phyloP scores from a whole-genome alignment of 2,329 filamentous ascomycete genomes.

The Colletotrichum sp. region DNA sequence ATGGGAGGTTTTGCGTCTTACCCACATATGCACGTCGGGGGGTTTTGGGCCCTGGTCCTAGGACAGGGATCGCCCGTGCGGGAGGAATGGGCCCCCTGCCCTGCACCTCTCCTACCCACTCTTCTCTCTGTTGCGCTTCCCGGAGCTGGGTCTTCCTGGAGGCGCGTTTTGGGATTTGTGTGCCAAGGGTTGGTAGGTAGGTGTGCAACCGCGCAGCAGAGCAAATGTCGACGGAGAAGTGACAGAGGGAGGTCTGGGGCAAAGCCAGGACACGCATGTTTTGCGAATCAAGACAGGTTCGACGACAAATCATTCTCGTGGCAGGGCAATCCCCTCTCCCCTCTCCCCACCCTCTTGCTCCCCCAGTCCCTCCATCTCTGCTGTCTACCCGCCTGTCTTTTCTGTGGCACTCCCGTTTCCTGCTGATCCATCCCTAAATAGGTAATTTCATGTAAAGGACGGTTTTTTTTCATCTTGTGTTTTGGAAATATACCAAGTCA shows the following conservation, averaged over 20 bases:
- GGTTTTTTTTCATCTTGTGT: constrained; percentile 8
- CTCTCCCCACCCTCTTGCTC: background rate
- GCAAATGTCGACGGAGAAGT: background rate
- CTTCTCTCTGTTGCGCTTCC: background rate
- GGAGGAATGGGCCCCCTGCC: background rate
- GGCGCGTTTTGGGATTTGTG: background rate
- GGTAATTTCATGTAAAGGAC: background rate
- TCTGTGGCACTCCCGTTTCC: background rate
- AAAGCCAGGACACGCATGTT: constrained; percentile 13
- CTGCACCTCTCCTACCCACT: background rate
- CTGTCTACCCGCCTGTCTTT: background rate
- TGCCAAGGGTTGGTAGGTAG: background rate
- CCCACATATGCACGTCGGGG: constrained; percentile 8
- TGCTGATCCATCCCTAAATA: constrained; percentile 2
- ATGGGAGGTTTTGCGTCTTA: background rate
- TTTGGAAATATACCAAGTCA: background rate
- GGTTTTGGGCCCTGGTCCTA: background rate
- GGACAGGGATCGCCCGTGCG: constrained; percentile 14
- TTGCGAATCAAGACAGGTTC: background rate
- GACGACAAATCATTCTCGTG: background rate
- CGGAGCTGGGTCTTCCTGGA: background rate
- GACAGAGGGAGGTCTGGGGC: background rate
- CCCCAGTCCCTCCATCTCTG: background rate
- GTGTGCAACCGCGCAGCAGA: background rate
- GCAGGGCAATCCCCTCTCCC: background rate